Conservation (phyloP, 441 rosid genomes). For the Kokia cookei region DNA sequence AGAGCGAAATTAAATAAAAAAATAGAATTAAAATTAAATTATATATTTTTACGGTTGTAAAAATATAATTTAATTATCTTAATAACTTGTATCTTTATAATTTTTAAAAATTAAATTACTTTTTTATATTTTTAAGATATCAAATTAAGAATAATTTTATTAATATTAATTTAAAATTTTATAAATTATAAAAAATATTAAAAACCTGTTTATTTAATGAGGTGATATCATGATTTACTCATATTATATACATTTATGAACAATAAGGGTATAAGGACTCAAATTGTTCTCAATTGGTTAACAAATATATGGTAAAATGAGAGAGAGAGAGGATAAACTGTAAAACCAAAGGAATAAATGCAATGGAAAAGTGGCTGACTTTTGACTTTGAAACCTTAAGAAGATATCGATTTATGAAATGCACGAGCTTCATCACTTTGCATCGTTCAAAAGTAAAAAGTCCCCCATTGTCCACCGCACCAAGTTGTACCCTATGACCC, state of each 20-base stretch:
- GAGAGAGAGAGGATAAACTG: not conserved
- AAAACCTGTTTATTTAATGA: no score
- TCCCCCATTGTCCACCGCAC: not conserved
- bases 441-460: conserved; percentile 19
- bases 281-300: not conserved
- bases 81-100: no score
- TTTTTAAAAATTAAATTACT: no score
- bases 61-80: no score
- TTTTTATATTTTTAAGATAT: no score
- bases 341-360: not conserved
- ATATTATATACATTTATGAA: not conserved
- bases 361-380: conserved; percentile 11
- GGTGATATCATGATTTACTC: no score
- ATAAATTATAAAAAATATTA: no score
- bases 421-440: conserved; percentile 49
- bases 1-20: no score
- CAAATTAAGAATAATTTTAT: no score
- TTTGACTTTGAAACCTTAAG: conserved; percentile 1
- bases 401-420: conserved; percentile 34
- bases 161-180: no score
- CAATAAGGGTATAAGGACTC: not conserved
- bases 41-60: no score
- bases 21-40: no score
- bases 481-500: not conserved
- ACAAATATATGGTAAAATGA: not conserved